Percentiles rank a stretch among this genome's conserved stretches.
Conservation (phyloP, 345 rosid species). For the Salix udensis region DNA sequence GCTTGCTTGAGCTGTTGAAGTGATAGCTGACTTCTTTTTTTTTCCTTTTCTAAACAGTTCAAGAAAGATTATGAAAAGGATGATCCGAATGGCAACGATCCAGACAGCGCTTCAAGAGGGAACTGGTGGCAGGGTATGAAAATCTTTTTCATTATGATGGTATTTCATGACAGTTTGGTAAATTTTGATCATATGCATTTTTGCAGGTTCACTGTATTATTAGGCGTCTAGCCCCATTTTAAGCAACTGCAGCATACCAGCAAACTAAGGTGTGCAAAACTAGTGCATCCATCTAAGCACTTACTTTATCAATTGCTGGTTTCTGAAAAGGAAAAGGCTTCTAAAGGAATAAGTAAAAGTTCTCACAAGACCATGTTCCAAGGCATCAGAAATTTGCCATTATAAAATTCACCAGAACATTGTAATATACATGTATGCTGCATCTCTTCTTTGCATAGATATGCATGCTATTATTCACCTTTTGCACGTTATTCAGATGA, state of each 20-base stretch:
- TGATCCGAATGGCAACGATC: conserved; percentile 46
- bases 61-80: conserved; percentile 58
- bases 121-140: conserved; percentile 93
- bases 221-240: neutral
- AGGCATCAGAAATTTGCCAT: neutral
- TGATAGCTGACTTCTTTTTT: neutral
- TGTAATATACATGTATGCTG: neutral
- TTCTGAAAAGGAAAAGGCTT: neutral
- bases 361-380: neutral
- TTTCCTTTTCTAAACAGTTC: conserved; percentile 28
- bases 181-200: neutral
- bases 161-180: neutral
- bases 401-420: neutral
- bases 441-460: neutral
- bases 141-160: neutral
- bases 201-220: conserved; percentile 27
- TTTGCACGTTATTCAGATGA: neutral
- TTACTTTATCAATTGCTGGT: neutral
- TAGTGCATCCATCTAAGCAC: neutral
- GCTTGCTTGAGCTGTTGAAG: neutral
- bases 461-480: neutral
- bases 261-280: conserved; percentile 18
- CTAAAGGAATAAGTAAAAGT: neutral
- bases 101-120: conserved; percentile 72
- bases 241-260: conserved; percentile 2